Conservation (phyloP, 768 basidiomycete species). For the Rickenella mellea region DNA sequence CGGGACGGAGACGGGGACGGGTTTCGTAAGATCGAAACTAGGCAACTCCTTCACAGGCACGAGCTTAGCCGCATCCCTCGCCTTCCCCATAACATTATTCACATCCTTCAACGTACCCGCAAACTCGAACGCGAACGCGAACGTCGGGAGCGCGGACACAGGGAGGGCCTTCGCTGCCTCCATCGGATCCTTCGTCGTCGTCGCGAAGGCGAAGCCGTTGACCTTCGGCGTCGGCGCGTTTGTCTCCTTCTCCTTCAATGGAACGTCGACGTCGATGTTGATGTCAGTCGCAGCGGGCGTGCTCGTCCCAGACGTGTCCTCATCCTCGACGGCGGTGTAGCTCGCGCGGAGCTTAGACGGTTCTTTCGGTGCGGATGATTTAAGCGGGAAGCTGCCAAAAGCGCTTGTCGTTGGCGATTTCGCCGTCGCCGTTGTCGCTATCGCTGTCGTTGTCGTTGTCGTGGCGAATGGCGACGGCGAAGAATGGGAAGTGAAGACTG, state of each 20-base stretch:
- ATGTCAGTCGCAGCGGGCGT: constrained; percentile 8
- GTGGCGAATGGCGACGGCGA: not conserved
- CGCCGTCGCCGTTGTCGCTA: not conserved
- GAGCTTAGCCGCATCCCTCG: constrained; percentile 28
- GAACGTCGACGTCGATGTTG: not conserved
- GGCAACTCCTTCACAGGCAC: constrained; percentile 38
- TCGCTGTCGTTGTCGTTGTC: not conserved
- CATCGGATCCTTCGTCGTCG: constrained; percentile 1
- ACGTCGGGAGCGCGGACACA: constrained; percentile 25
- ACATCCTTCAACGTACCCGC: constrained; percentile 5
- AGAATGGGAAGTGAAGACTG: not conserved
- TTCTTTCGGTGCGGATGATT: constrained; percentile 56
- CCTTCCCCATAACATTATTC: constrained; percentile 7
- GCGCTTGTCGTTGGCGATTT: constrained; percentile 10
- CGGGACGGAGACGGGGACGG: constrained; percentile 1
- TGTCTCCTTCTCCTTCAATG: no score
- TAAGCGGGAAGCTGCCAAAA: constrained; percentile 24
- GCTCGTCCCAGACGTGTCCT: constrained; percentile 12
- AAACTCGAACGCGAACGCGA: constrained; percentile 16
- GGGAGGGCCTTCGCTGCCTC: constrained; percentile 13
- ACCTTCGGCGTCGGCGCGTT: no score
- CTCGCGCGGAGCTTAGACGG: constrained; percentile 74
- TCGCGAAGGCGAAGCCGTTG: no score
- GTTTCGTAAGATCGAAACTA: constrained; percentile 23
- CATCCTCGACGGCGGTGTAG: constrained; percentile 47